Evolutionary conservation across 495 filamentous ascomycete species (phyloP), one percentile per base, ranked within the genome.

Genomic region (Annulohypoxylon moriforme): DNA sequence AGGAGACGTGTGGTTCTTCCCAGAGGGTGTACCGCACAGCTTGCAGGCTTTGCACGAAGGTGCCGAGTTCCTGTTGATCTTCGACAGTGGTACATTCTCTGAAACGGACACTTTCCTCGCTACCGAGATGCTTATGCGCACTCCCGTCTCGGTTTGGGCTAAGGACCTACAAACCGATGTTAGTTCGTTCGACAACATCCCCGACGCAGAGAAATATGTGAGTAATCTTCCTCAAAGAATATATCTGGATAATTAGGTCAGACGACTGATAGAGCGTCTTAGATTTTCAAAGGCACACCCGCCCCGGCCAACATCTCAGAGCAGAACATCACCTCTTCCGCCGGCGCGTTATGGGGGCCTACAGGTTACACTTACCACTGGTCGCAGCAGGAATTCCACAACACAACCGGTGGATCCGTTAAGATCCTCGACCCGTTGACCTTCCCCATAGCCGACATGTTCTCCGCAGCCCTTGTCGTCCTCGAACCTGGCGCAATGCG

Each of bases 1-100:
- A 6, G 90, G 90, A 16, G 90, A 92, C 77, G 86, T 92, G 11
- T 92, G 90, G 90, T 92, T 87, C 71, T 92, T 92, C 78, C 89
- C 89, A 16, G 40, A 79, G 3, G 90, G 91, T 13, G 78, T 91
- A 22, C 90, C 91, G 6, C 91, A 92, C 70, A 88, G 85, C 4
- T 85, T 93, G 36, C 90, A 93, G 77, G 91, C 86, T 0, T 78
- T 91, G 2, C 85, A 88, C 13, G 81, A 85, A 18, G 91, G 90
- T 2, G 85, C 83, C 25, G 91, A 93, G 69, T 92, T 92, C 76
- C 82, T 92, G 8, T 82, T 93, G 10, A 85, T 92, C 46, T 92
- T 92, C 71, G 88, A 93, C 74, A 82, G 90, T 49, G 90, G 90
- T 1, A 77, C 76, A n/a, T 93, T 93, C 80, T 88, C 84, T 6